Percentiles rank a stretch among this genome's conserved stretches.
Conservation (phyloP, 2,329 filamentous ascomycete species). For the Emmonsiellopsis sp. region DNA sequence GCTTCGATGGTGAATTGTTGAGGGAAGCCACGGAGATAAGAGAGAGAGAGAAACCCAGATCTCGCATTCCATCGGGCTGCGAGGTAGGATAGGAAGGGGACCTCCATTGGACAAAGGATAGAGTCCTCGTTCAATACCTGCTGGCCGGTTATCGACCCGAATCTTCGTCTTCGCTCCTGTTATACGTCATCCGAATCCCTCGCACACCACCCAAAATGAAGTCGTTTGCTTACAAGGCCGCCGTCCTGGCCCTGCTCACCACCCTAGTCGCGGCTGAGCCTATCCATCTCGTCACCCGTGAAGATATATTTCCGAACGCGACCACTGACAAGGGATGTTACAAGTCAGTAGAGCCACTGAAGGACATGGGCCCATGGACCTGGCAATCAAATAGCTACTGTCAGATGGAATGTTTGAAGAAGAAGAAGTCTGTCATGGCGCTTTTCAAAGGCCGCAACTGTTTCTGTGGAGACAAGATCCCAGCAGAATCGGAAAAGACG, state of each 20-base stretch:
- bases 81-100: neutral
- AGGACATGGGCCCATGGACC: conserved; percentile 38
- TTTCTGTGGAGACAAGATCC: conserved; percentile 63
- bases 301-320: conserved; percentile 1
- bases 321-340: conserved; percentile 42
- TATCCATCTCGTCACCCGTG: conserved; percentile 6
- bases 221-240: conserved; percentile 17
- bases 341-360: conserved; percentile 36
- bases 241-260: conserved; percentile 19
- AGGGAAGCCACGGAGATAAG: neutral
- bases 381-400: conserved; percentile 50
- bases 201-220: conserved; percentile 16
- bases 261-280: conserved; percentile 12
- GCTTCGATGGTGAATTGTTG: conserved; percentile 1
- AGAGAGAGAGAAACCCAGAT: neutral
- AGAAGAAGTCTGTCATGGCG: conserved; percentile 50
- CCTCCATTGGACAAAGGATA: neutral
- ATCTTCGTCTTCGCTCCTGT: neutral
- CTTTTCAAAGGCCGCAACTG: conserved; percentile 55
- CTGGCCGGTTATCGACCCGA: neutral
- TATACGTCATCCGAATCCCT: neutral
- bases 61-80: neutral
- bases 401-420: conserved; percentile 39
- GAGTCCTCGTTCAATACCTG: neutral
- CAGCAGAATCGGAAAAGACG: conserved; percentile 46